Conservation (phyloP, 2,329 filamentous ascomycete genomes). For the Colletotrichum lentis region DNA sequence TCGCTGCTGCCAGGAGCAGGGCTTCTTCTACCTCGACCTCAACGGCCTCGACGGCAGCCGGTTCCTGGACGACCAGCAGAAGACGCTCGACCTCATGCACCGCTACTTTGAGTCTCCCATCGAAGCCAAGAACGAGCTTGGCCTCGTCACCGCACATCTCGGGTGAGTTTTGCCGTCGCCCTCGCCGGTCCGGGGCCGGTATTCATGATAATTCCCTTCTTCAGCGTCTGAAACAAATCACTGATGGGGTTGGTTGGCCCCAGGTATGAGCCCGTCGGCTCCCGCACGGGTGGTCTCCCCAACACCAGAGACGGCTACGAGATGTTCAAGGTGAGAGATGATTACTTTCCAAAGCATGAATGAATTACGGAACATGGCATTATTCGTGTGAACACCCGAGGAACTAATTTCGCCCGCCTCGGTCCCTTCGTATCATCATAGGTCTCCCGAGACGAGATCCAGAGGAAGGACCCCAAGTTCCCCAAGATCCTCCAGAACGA, state of each 20-base stretch:
- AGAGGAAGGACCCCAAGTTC: conserved; percentile 55
- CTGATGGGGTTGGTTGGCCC: conserved; percentile 37
- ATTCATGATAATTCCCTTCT: too few species aligned
- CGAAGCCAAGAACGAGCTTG: conserved; percentile 65
- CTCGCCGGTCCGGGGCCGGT: too few species aligned
- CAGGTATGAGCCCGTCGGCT: conserved; percentile 60
- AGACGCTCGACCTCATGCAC: conserved; percentile 63
- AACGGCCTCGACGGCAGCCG: conserved; percentile 61
- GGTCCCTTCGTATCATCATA: conserved; percentile 2
- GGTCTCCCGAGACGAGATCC: conserved; percentile 60
- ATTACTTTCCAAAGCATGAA: conserved; percentile 40
- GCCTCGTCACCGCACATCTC: conserved; percentile 61
- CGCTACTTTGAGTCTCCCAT: conserved; percentile 62
- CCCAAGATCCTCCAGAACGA: conserved; percentile 59
- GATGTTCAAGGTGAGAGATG: conserved; percentile 55
- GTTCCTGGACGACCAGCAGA: conserved; percentile 61
- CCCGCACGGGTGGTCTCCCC: conserved; percentile 56
- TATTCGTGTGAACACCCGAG: too few species aligned
- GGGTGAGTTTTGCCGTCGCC: conserved; percentile 48
- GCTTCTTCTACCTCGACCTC: conserved; percentile 66
- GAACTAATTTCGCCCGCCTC: conserved; percentile 12
- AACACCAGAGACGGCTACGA: conserved; percentile 62
- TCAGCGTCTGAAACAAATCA: background rate
- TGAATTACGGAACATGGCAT: too few species aligned
- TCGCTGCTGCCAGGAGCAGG: conserved; percentile 58